Evolutionary conservation across 2,329 filamentous ascomycete genomes (phyloP).

Genomic region (Claviceps citrina): DNA sequence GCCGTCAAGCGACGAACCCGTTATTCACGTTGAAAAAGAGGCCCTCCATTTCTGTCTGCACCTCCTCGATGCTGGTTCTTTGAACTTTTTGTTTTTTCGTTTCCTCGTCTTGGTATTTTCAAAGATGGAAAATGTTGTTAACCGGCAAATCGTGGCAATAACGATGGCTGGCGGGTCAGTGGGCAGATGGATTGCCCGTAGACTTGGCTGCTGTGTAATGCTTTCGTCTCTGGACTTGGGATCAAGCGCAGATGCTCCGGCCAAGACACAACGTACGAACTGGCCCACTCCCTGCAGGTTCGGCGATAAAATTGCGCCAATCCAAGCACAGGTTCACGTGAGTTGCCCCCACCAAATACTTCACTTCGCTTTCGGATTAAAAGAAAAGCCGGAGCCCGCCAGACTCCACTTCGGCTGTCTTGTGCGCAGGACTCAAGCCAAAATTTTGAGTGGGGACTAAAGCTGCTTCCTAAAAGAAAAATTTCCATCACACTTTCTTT

Average conservation of each 20-base stretch:
- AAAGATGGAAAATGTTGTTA: neutral
- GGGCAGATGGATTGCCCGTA: neutral
- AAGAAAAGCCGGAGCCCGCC: slow-evolving; percentile 13
- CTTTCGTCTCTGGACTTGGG: neutral
- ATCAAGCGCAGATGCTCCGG: neutral
- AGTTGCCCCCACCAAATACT: slow-evolving; percentile 8
- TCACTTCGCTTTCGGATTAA: slow-evolving; percentile 11
- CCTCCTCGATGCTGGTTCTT: no score
- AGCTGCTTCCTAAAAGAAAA: slow-evolving; percentile 25
- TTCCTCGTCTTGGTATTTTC: no score
- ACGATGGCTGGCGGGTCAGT: neutral
- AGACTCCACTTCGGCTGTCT: slow-evolving; percentile 7
- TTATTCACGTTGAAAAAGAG: slow-evolving; percentile 90
- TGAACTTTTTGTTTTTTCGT: neutral
- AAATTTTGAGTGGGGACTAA: slow-evolving; percentile 24
- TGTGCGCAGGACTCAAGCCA: slow-evolving; percentile 14
- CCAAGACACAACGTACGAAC: neutral
- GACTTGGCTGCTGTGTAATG: neutral
- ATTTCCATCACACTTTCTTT: slow-evolving; percentile 24
- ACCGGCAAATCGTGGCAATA: neutral
- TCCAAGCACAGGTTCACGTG: slow-evolving; percentile 8
- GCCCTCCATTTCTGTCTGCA: slow-evolving; percentile 53
- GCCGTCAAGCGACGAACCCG: slow-evolving; percentile 41
- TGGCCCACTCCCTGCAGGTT: neutral
- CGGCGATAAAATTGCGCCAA: neutral